Percentiles rank a stretch among this genome's conserved stretches.
These are phyloP conservation scores for Myxozyma nipponensis DNA, from an alignment of 805 yeast species.

Conservation along the genomic window DNA sequence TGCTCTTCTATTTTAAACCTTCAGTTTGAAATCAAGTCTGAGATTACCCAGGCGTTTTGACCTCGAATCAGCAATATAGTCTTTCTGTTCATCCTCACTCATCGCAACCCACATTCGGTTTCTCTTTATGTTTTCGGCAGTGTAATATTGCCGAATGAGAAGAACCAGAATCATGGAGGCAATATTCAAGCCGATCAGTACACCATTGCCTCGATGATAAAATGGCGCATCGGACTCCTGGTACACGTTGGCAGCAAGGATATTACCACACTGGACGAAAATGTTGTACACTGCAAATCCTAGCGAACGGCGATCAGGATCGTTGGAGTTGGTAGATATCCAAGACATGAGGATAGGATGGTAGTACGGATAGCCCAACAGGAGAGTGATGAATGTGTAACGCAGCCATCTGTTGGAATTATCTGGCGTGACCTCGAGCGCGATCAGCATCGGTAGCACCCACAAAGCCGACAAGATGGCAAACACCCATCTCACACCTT, in stretches of 20 bases:
- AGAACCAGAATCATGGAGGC: constrained; percentile 30
- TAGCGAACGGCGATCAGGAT: constrained; percentile 59
- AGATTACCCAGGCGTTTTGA: constrained; percentile 54
- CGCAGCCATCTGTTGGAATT: constrained; percentile 21
- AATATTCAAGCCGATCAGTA: constrained; percentile 30
- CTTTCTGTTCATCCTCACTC: constrained; percentile 47
- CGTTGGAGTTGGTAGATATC: constrained; percentile 59
- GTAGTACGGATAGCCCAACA: constrained; percentile 46
- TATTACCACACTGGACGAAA: constrained; percentile 56
- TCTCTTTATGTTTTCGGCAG: constrained; percentile 35
- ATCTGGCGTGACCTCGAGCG: constrained; percentile 30
- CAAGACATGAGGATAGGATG: constrained; percentile 56
- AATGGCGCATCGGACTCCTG: constrained; percentile 54
- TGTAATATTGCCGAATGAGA: constrained; percentile 36
- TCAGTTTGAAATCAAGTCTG: constrained; percentile 47
- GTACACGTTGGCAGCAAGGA: constrained; percentile 56
- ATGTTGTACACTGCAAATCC: constrained; percentile 63
- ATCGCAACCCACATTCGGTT: constrained; percentile 50
- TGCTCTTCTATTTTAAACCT: not conserved
- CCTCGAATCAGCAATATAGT: constrained; percentile 44
- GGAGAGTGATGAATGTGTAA: constrained; percentile 27
- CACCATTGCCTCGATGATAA: constrained; percentile 54
- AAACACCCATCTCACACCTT: constrained; percentile 20
- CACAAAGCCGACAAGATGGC: constrained; percentile 24
- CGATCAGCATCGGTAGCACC: constrained; percentile 21